Base-by-base conservation (phyloP, 306 rosid genomes). In the Cucumis melo region DNA sequence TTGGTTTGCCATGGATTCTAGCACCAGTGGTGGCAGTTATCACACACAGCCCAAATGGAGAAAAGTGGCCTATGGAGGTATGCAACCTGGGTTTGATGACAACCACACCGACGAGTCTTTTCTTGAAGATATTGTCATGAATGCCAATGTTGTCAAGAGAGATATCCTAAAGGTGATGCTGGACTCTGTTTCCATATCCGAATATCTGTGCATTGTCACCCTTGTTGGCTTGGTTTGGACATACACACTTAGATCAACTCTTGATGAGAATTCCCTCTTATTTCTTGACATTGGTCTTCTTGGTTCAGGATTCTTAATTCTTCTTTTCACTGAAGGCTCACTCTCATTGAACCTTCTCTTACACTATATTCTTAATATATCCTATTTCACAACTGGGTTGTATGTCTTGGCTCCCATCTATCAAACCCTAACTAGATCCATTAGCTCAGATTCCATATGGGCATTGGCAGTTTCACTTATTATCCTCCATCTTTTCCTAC, bases 11-110 rank as follows among this genome's bases (percentile, higher is more conserved):
- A 90, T 87, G 88, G 84, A 82, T 85, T 42, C 19, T 73, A 55
- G 46, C 51, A 61, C 66, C 39, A 63, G 48, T 42, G 85, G 75
- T 41, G 76, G 63, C 81, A 85, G 81, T 10, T 80, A 85, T 29
- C 78, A 82, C 3, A 78, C 83, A 58, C 84, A 19, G 36, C 74
- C 85, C 53, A 89, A 78, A 83, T 93, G 98, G 97, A 85, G 89
- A 85, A 93, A 93, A 85, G 92, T 93, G 61, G 96, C 96, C 20
- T 93, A 91, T 54, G 98, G 98, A 39, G 97, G 98, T 70, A 93
- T 91, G 98, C 98, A 93, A 74, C 87, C 87, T 54, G 98, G 98
- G 53, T 93, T 85, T 77, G 89, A 87, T 80, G 98, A 91, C 79
- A 93, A 91, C 80, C 82, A 93, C 78, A 87, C 94, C 0, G 97